Evolutionary conservation across 345 rosid genomes (phyloP).

Genomic region (Salix koriyanagi): DNA sequence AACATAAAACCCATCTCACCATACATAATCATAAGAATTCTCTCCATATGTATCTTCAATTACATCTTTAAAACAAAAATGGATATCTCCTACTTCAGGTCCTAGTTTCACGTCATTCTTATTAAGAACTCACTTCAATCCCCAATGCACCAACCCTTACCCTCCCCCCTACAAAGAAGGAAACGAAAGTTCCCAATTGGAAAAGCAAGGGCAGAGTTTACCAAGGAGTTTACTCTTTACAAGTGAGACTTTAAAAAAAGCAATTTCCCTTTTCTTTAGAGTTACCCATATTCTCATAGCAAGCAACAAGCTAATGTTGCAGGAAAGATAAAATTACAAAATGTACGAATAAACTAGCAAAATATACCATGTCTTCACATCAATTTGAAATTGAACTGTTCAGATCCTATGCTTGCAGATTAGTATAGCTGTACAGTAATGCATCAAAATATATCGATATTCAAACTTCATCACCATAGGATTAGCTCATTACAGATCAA

Average conservation of each 20-base stretch:
- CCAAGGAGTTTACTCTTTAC: not conserved
- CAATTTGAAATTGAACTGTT: not conserved
- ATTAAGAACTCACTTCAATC: not conserved
- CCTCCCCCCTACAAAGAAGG: not conserved
- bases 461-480: not conserved
- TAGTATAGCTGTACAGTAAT: not conserved
- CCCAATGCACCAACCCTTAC: not conserved
- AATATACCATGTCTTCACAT: not conserved
- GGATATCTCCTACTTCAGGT: not conserved
- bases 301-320: no score
- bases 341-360: not conserved
- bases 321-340: no score
- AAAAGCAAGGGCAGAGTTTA: not conserved
- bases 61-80: not conserved
- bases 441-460: not conserved
- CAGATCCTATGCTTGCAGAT: not conserved
- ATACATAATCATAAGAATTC: no score
- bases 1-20: not conserved
- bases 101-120: not conserved
- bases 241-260: not conserved
- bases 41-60: not conserved
- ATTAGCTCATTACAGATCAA: not conserved
- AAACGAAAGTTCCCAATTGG: not conserved
- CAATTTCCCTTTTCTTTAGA: not conserved
- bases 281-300: not conserved